These are phyloP conservation scores for Talaromyces sp. DNA, from an alignment of 2,329 filamentous ascomycete species.

Conservation along the genomic window DNA sequence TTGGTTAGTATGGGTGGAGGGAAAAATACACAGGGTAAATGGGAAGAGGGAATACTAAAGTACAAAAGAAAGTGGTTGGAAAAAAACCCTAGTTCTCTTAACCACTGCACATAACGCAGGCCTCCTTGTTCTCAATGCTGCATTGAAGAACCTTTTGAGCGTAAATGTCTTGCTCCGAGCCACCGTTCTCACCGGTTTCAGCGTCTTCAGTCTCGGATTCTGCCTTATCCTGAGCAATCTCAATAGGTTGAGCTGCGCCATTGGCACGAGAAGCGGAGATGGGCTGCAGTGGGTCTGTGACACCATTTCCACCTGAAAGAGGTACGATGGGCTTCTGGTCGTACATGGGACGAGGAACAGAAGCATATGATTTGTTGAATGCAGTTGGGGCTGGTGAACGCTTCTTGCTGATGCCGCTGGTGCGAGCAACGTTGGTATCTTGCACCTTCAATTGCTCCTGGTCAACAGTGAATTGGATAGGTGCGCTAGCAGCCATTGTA, in stretches of 20 bases:
- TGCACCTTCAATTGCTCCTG: slow-evolving; percentile 87
- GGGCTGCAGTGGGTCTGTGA: slow-evolving; percentile 25
- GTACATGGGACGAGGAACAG: slow-evolving; percentile 64
- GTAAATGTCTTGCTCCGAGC: slow-evolving; percentile 87
- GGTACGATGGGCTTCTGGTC: slow-evolving; percentile 46
- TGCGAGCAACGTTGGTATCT: slow-evolving; percentile 70
- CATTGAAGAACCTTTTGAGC: slow-evolving; percentile 86
- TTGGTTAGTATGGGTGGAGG: neutral
- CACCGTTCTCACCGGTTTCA: slow-evolving; percentile 65
- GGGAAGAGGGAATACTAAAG: neutral
- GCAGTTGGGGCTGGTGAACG: slow-evolving; percentile 52
- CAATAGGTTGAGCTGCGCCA: slow-evolving; percentile 52
- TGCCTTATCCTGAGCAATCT: slow-evolving; percentile 56
- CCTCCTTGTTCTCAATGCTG: slow-evolving; percentile 95
- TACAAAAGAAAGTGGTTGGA: neutral
- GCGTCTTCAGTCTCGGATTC: slow-evolving; percentile 62
- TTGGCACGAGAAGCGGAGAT: slow-evolving; percentile 43
- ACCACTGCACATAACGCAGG: slow-evolving; percentile 96
- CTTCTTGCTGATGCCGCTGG: slow-evolving; percentile 60
- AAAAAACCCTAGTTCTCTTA: slow-evolving; percentile 33
- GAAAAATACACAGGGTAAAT: neutral
- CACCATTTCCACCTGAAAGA: slow-evolving; percentile 40
- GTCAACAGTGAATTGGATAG: slow-evolving; percentile 98
- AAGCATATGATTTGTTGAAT: slow-evolving; percentile 53
- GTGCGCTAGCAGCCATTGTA: slow-evolving; percentile 91